Evolutionary conservation across 352 stramenopile species (phyloP), one percentile per base, ranked within the genome.

Genomic region (Pythium monospermum): DNA sequence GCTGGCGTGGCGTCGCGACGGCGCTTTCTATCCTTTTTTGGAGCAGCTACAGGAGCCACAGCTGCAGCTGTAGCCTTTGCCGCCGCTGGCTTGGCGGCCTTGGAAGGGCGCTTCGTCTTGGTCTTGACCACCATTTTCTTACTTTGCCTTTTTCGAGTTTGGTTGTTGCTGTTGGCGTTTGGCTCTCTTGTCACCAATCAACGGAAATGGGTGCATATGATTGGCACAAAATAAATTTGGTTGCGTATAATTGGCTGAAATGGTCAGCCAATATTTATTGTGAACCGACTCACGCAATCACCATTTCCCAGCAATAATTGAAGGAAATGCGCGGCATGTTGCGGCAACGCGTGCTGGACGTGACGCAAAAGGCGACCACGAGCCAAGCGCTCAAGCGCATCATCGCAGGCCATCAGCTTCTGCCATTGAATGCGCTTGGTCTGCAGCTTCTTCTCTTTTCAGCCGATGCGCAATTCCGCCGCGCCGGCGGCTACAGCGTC

Each of bases 351-450:
- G 74, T 91, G 64, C 61, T 79, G 21, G 75, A 86, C 27, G 77
- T 76, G 66, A 76, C 73, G n/a, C 53, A 78, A 56, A 64, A 66
- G 31, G 76, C 80, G 48, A 75, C 62, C 56, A 59, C 74, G 61
- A 76, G 66, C 25, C 65, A 78, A 43, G 73, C 68, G 59, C 69
- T 91, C 23, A 79, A 81, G 52, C 77, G 73, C 42, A 83, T 87
- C 61, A 71, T 75, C 25, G 65, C 80, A 0, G 62, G 64, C 11
- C 68, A 76, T 36, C 67, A 85, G 53, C 41, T 88, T 39, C 56
- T 91, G 13, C 75, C 69, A 3, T 31, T 71, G 0, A 61, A 61
- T 1, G 43, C 61, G 15, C 42, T 68, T 1, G 66, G 63, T 4
- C 48, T 86, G 12, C 63, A 64, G 39, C 85, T 75, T 49, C 54